Base-by-base conservation (phyloP, 2,329 filamentous ascomycete species). In the Neopestalotiopsis clavispora region DNA sequence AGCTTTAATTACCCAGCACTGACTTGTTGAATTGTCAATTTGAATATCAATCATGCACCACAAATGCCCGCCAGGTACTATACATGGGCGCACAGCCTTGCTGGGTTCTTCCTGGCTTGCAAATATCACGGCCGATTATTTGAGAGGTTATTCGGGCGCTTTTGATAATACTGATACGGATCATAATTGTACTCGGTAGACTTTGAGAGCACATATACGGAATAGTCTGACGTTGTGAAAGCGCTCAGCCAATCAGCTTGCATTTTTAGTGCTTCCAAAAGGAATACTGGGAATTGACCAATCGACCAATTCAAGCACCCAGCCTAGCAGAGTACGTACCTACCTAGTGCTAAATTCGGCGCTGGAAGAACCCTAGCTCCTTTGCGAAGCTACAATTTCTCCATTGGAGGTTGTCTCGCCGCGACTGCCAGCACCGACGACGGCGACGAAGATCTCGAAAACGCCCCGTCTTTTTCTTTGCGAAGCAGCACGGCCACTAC, bases 301-400 rank as follows among this genome's bases (percentile, higher is more conserved):
- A 28, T 28, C 2, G 23, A 28, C 23, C 23, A 28, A 28, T 17
- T 59, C 9, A 14, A 14, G 23, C 57, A 59, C 57, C 13, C n/a
- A 13, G 23, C 56, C 56, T 13, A 30, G 20, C 20, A 14, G n/a
- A 20, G 59, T 34, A 34, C 30, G 59, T 40, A 34, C 59, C 59
- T 38, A 38, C 34, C 2, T 38, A 14, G 30, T 59, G n/a, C 4
- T 52, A 17, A 52, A 52, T 32, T 42, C 67, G 67, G 67, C 42
- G 40, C 63, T 60, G 67, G 67, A 68, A 68, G 45, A 68, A 68
- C 67, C 49, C 59, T 45, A 66, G 56, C 67, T 68, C 67, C 67
- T 63, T 63, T 65, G n/a, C 23, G 62, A 34, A 65, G 62, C 62
- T 65, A 45, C 62, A 65, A 65, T 67, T 63, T 67, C 59, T 68